These are phyloP conservation scores for Mycena vulgaris DNA, from an alignment of 768 basidiomycete species.

Conservation along the genomic window DNA sequence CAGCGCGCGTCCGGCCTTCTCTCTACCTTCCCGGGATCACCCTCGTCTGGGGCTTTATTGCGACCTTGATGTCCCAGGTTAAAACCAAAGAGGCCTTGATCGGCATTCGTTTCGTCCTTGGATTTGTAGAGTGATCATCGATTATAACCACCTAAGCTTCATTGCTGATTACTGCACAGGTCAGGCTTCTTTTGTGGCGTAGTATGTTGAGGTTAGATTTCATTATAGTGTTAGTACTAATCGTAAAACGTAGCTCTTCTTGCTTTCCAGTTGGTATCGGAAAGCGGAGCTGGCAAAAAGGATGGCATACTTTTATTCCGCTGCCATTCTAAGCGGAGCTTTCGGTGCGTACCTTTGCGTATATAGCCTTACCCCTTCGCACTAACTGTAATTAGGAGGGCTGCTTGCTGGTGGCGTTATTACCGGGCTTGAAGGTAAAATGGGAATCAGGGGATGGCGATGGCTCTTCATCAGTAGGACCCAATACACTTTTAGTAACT, in stretches of 20 bases:
- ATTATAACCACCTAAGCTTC: conserved; percentile 20
- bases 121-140: conserved; percentile 31
- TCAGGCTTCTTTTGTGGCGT: conserved; percentile 34
- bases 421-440: conserved; percentile 32
- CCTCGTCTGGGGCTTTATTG: conserved; percentile 32
- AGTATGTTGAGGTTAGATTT: conserved; percentile 22
- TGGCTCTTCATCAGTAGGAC: conserved; percentile 34
- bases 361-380: conserved; percentile 16
- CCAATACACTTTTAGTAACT: conserved; percentile 18
- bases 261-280: conserved; percentile 35
- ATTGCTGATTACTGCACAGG: conserved; percentile 26
- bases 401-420: conserved; percentile 34
- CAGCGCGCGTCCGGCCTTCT: conserved; percentile 33
- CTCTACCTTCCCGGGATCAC: conserved; percentile 32
- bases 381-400: conserved; percentile 21
- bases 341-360: conserved; percentile 28
- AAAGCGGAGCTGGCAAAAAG: conserved; percentile 33
- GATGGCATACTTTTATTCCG: conserved; percentile 35
- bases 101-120: conserved; percentile 31
- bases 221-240: conserved; percentile 17
- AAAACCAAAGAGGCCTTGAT: conserved; percentile 32
- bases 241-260: conserved; percentile 31
- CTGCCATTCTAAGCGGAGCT: conserved; percentile 33
- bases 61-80: conserved; percentile 32
- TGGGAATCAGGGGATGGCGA: conserved; percentile 34